phyloP scores from a whole-genome alignment of 495 filamentous ascomycete genomes.

The Neurospora discreta region DNA sequence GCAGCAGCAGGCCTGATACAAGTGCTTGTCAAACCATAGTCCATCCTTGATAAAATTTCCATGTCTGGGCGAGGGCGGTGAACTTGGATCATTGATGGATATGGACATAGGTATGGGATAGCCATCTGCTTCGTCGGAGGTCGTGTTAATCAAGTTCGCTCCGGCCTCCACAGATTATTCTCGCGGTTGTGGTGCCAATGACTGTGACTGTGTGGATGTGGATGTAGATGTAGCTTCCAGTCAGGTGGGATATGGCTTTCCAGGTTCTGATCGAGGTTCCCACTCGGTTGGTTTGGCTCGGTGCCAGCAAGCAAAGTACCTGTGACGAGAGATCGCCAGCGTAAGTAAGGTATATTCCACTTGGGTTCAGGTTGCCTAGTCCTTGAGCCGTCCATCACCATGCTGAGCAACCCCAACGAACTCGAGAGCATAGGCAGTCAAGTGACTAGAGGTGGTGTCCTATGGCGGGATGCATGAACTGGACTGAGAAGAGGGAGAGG shows the following conservation, averaged over 20 bases:
- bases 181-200: neutral
- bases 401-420: neutral
- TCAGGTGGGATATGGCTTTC: neutral
- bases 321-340: neutral
- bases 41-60: neutral
- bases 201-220: neutral
- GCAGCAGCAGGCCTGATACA: neutral
- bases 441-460: neutral
- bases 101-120: neutral
- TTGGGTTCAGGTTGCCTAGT: neutral
- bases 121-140: neutral
- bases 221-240: neutral
- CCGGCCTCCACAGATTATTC: neutral
- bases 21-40: neutral
- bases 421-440: neutral
- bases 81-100: neutral
- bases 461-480: neutral
- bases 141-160: neutral
- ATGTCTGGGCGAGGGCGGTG: neutral
- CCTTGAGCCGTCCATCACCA: neutral
- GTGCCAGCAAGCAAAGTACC: neutral
- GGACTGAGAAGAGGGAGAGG: neutral
- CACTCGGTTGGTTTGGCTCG: neutral
- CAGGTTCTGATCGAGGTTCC: neutral
- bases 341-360: neutral